phyloP scores from a whole-genome alignment of 78 protist genomes.

The Dictyostelium purpureum region DNA sequence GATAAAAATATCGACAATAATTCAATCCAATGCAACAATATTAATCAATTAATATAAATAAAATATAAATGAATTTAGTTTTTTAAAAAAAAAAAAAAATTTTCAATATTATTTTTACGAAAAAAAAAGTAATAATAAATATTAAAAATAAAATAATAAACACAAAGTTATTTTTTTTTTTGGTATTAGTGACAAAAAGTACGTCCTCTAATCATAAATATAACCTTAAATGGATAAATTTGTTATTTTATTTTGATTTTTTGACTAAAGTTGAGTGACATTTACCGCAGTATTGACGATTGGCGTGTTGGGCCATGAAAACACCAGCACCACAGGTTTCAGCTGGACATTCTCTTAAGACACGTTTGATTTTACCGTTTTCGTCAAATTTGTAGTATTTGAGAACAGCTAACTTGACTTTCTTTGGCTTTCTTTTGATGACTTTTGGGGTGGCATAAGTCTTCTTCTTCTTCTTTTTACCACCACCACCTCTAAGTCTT shows the following conservation, averaged over 20 bases:
- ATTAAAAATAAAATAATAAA: background rate
- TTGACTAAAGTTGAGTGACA: slow-evolving; percentile 93
- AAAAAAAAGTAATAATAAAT: background rate
- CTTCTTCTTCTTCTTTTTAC: slow-evolving; percentile 99
- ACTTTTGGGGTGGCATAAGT: slow-evolving; percentile 98
- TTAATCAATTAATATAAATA: background rate
- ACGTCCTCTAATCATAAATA: slow-evolving; percentile 11
- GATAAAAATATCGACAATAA: too few species aligned
- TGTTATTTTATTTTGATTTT: slow-evolving; percentile 38
- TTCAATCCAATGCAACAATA: too few species aligned
- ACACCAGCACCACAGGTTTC: slow-evolving; percentile 96
- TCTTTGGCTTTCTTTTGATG: slow-evolving; percentile 95
- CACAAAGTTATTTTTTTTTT: background rate
- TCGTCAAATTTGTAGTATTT: slow-evolving; percentile 97
- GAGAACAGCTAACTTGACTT: slow-evolving; percentile 96
- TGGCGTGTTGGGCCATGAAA: slow-evolving; percentile 97
- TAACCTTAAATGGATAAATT: background rate
- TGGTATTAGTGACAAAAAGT: background rate
- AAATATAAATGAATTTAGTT: background rate
- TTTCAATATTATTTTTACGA: too few species aligned
- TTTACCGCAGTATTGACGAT: slow-evolving; percentile 98
- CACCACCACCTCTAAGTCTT: slow-evolving; percentile 97
- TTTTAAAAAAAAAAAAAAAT: background rate
- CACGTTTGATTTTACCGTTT: slow-evolving; percentile 95
- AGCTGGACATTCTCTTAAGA: slow-evolving; percentile 91